A percentile compares a stretch with the other conserved stretches of the same genome.
Conservation (phyloP, 306 rosid species). For the Vachellia collinsii region DNA sequence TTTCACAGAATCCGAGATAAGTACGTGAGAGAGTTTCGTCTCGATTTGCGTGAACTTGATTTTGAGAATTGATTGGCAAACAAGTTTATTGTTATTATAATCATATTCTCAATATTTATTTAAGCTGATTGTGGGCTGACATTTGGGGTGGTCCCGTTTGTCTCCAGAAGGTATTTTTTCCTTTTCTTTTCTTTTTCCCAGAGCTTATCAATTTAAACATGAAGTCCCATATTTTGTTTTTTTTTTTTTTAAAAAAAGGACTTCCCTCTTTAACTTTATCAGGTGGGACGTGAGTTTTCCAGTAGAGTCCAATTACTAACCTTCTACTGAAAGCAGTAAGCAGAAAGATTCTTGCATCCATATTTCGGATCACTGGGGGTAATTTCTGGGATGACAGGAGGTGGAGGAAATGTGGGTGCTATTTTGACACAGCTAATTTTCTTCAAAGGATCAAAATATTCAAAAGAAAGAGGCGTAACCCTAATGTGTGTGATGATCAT, state of each 20-base stretch:
- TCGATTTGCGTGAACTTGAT: too few relatives aligned
- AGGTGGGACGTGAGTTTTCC: background rate
- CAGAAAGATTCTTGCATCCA: constrained; percentile 10
- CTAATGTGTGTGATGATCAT: constrained; percentile 88
- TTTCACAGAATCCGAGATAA: too few relatives aligned
- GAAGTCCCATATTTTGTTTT: background rate
- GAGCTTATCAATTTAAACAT: background rate
- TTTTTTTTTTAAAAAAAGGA: background rate
- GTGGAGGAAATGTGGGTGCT: constrained; percentile 94
- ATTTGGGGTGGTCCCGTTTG: constrained; percentile 93
- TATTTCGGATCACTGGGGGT: constrained; percentile 80
- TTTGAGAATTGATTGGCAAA: too few relatives aligned
- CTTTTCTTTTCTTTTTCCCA: background rate
- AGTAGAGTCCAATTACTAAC: background rate
- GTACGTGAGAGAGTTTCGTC: too few relatives aligned
- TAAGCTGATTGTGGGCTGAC: constrained; percentile 98
- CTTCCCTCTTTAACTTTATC: background rate
- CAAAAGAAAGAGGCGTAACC: constrained; percentile 80
- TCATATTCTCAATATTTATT: constrained; percentile 74
- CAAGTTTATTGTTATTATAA: constrained; percentile 70
- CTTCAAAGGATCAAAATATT: constrained; percentile 78
- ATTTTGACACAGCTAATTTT: constrained; percentile 83
- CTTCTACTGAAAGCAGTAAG: background rate
- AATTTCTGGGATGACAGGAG: constrained; percentile 93
- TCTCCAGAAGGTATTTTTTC: constrained; percentile 76